These are phyloP conservation scores for Beta macrorhiza DNA, from an alignment of 179 eudicot species.

Conservation along the genomic window DNA sequence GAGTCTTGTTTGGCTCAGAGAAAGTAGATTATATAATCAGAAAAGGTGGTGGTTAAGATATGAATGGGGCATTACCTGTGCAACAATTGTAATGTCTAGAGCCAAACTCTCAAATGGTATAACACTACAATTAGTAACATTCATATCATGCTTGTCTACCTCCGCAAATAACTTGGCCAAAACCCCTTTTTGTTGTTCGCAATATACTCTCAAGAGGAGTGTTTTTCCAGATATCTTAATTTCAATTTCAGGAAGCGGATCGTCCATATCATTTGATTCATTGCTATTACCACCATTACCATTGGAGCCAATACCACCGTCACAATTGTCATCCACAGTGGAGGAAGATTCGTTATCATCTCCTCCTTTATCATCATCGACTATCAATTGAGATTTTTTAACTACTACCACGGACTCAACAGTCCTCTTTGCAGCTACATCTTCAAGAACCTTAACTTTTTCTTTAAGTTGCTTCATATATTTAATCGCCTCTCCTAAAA, in stretches of 20 bases:
- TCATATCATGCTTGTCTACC: slow-evolving; percentile 10
- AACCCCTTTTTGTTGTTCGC: slow-evolving; percentile 14
- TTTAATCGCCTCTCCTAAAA: slow-evolving; percentile 40
- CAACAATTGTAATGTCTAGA: slow-evolving; percentile 11
- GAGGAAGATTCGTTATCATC: background rate
- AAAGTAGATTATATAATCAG: background rate
- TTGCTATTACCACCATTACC: too few species aligned
- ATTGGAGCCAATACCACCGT: too few species aligned
- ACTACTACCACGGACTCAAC: background rate
- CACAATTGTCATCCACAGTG: too few species aligned
- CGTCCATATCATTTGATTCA: background rate
- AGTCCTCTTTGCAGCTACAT: slow-evolving; percentile 4
- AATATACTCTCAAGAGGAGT: slow-evolving; percentile 1
- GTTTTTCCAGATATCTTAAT: background rate
- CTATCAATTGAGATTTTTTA: background rate
- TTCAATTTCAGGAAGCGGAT: slow-evolving; percentile 9
- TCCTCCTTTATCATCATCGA: background rate
- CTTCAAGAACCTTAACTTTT: slow-evolving; percentile 32
- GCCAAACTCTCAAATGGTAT: slow-evolving; percentile 13
- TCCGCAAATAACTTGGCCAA: slow-evolving; percentile 4
- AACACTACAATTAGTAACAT: background rate
- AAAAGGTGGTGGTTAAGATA: background rate
- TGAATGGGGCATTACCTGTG: slow-evolving; percentile 15
- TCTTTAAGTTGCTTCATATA: slow-evolving; percentile 30
- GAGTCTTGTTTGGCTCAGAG: background rate